A percentile compares a stretch with the other conserved stretches of the same genome.
Conservation (phyloP, 2,329 filamentous ascomycete genomes). For the Cytospora mali region DNA sequence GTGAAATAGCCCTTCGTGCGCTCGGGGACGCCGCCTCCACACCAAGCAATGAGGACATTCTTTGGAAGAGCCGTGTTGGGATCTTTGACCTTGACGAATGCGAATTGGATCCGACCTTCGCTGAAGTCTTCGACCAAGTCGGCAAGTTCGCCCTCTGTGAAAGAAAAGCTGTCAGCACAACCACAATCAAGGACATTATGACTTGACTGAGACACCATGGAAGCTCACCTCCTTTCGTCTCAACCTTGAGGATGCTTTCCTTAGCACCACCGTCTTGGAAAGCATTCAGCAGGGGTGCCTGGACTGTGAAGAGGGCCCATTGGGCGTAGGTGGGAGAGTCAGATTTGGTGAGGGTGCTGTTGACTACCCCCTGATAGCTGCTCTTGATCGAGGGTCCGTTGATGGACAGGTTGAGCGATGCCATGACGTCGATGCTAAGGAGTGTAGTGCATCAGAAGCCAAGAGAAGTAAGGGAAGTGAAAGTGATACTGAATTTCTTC, state of each 20-base stretch:
- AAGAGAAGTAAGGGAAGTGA: neutral
- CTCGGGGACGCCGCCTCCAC: conserved; percentile 96
- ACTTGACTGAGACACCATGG: conserved; percentile 18
- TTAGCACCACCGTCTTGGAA: conserved; percentile 87
- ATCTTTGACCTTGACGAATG: conserved; percentile 94
- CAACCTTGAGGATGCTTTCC: conserved; percentile 94
- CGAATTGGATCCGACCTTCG: conserved; percentile 95
- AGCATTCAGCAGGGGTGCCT: conserved; percentile 87
- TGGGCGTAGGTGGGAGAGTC: conserved; percentile 82
- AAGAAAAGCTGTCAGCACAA: conserved; percentile 28
- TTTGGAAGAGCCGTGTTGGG: conserved; percentile 89
- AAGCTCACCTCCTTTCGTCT: conserved; percentile 77
- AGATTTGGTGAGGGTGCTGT: conserved; percentile 52
- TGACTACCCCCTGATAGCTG: conserved; percentile 67
- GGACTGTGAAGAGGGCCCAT: conserved; percentile 94
- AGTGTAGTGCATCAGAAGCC: conserved; percentile 22
- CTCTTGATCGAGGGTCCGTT: conserved; percentile 84
- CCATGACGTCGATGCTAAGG: conserved; percentile 56
- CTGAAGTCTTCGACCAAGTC: conserved; percentile 95
- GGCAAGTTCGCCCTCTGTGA: conserved; percentile 80
- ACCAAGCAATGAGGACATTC: conserved; percentile 93
- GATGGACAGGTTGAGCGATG: conserved; percentile 76
- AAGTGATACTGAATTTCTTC: conserved; percentile 9
- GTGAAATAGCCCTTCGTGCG: conserved; percentile 98
- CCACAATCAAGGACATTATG: neutral